Conservation (phyloP, 2,329 filamentous ascomycete species). For the Penicillium decumbens region DNA sequence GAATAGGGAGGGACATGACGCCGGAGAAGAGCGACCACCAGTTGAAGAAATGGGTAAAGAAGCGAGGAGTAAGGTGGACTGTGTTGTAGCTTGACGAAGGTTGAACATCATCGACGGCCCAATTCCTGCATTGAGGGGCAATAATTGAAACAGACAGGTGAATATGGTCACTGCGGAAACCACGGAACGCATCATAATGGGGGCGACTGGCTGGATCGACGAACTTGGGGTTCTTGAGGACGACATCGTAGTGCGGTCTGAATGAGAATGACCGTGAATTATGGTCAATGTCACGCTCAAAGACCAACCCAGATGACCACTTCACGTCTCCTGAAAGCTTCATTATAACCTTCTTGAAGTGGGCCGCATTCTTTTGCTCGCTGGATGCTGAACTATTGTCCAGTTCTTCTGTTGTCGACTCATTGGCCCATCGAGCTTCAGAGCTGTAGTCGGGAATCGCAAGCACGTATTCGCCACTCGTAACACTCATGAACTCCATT, state of each 20-base stretch:
- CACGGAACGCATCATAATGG: conserved; percentile 84
- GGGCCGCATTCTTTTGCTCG: conserved; percentile 65
- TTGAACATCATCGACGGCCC: conserved; percentile 69
- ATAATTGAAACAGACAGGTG: conserved; percentile 89
- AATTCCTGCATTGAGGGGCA: conserved; percentile 81
- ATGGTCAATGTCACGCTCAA: conserved; percentile 73
- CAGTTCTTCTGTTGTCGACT: conserved; percentile 46
- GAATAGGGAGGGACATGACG: conserved; percentile 87
- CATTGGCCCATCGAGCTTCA: conserved; percentile 65
- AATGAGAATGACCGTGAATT: conserved; percentile 79
- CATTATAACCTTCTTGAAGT: conserved; percentile 98
- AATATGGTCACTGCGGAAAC: conserved; percentile 95
- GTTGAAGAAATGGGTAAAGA: conserved; percentile 96
- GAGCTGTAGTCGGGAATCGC: conserved; percentile 91
- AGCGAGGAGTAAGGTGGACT: conserved; percentile 86
- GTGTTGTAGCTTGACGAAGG: conserved; percentile 92
- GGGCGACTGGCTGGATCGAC: conserved; percentile 56
- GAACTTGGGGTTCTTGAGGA: conserved; percentile 74
- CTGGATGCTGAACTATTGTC: conserved; percentile 60
- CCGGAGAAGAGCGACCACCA: conserved; percentile 98
- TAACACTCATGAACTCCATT: conserved; percentile 88
- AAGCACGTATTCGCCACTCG: conserved; percentile 90
- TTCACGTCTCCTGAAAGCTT: conserved; percentile 95
- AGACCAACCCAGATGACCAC: conserved; percentile 86
- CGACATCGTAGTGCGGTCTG: conserved; percentile 84